phyloP scores from a whole-genome alignment of 2,329 filamentous ascomycete genomes.

The Aspergillus japonicus region DNA sequence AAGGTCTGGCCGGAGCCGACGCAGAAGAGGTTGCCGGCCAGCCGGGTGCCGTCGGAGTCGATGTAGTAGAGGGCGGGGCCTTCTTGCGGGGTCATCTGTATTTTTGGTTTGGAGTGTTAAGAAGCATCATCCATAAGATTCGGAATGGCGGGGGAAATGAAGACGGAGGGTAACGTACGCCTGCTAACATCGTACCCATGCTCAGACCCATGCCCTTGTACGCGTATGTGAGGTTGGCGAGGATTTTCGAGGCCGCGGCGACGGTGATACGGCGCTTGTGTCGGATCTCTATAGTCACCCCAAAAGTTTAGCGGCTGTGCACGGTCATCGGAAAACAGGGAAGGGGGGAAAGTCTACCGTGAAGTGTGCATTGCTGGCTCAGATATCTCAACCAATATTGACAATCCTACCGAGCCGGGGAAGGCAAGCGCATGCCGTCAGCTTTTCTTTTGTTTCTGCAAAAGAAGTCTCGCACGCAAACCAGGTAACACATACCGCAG shows the following conservation, averaged over 20 bases:
- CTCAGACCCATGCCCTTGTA: constrained; percentile 99
- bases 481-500: constrained; percentile 59
- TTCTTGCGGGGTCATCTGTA: constrained; percentile 66
- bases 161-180: constrained; percentile 61
- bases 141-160: no score
- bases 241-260: constrained; percentile 94
- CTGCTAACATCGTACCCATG: constrained; percentile 99
- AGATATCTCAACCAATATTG: constrained; percentile 99
- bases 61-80: constrained; percentile 98
- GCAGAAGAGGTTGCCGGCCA: constrained; percentile 94
- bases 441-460: background rate
- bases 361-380: constrained; percentile 97
- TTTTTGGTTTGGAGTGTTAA: background rate
- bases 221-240: constrained; percentile 94
- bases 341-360: constrained; percentile 52
- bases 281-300: constrained; percentile 65
- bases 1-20: constrained; percentile 98
- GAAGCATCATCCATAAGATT: background rate
- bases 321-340: background rate
- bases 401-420: constrained; percentile 66
- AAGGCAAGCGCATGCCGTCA: constrained; percentile 10
- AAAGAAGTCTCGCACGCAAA: no score
- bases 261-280: constrained; percentile 99
- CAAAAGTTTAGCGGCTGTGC: background rate
- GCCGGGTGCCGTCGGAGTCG: constrained; percentile 90